Percentiles rank a stretch among this genome's conserved stretches.
These are phyloP conservation scores for Neocallimastix lanati DNA, from an alignment of 192 early-diverging fungal genomes.

Conservation along the genomic window DNA sequence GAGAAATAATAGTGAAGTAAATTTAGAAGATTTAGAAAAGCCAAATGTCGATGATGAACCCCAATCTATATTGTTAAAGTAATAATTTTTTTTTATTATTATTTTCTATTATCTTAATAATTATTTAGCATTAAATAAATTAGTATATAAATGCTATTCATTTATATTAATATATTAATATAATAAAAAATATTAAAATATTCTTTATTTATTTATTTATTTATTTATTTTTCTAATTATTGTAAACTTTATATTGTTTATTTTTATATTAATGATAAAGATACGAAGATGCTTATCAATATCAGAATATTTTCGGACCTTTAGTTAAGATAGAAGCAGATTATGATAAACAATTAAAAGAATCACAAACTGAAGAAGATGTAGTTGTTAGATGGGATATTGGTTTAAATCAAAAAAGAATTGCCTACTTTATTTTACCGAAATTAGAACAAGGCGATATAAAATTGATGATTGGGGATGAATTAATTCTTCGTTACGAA, in stretches of 20 bases:
- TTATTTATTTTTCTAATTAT: too few relatives aligned
- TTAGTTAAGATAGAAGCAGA: constrained; percentile 90
- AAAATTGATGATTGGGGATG: constrained; percentile 82
- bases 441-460: constrained; percentile 83
- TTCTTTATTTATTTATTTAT: too few relatives aligned
- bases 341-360: constrained; percentile 69
- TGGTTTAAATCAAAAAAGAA: constrained; percentile 77
- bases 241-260: too few relatives aligned
- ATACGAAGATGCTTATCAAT: constrained; percentile 94
- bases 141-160: too few relatives aligned
- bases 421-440: constrained; percentile 85
- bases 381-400: constrained; percentile 90
- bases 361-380: constrained; percentile 88
- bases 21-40: constrained; percentile 61
- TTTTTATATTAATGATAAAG: constrained; percentile 20
- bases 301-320: constrained; percentile 88
- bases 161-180: too few relatives aligned
- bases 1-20: constrained; percentile 50
- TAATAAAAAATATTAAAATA: too few relatives aligned
- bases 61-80: constrained; percentile 59
- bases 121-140: too few relatives aligned
- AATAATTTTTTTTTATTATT: not conserved
- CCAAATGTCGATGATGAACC: constrained; percentile 64
- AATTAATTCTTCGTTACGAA: constrained; percentile 68
- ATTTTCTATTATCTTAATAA: too few relatives aligned